Evolutionary conservation across 2,329 filamentous ascomycete genomes (phyloP), one percentile per base, ranked within the genome.

Genomic region (Coniochaeta sp.): DNA sequence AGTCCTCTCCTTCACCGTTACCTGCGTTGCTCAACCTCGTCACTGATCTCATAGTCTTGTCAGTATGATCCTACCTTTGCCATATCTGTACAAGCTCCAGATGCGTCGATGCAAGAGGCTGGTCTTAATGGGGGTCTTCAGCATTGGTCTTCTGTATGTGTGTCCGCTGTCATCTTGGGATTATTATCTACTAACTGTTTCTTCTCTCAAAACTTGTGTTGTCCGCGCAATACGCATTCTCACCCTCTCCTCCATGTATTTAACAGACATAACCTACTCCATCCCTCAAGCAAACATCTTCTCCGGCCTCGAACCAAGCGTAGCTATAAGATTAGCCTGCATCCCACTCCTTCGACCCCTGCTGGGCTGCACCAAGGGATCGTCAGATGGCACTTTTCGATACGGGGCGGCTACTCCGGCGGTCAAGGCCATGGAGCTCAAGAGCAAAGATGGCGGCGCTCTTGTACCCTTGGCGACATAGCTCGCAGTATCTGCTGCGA

Each of bases 311-410:
- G 76, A 78, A 63, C 74, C 74, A 6, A 71, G 70, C 55, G 66
- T 78, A 31, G 74, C 70, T 38, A 69, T 78, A 12, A 71, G 70
- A 8, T 64, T 74, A 14, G 71, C 73, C n/a, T 78, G 73, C 59
- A 67, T 77, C 22, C 75, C 76, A 0, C 68, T 76, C 17, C 67
- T 77, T 34, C 72, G 75, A 1, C 75, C 76, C 6, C 67, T 79
- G 8, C 66, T 78, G 4, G 70, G 63, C 28, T 68, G 62, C 31
- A 64, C 54, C 8, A 67, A 40, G 68, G 43, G 44, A 3, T 52
- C 44, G 6, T 24, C 44, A 59, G 66, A 1, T 63, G 64, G 1
- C 60, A 60, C 6, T 69, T 65, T 5, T 65, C 66, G 36, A n/a
- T n/a, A n/a, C n/a, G n/a, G n/a, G n/a, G n/a, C n/a, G n/a, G n/a